Evolutionary conservation across 805 yeast genomes (phyloP), one percentile per base, ranked within the genome.

Genomic region (Cyberlindnera japonica): DNA sequence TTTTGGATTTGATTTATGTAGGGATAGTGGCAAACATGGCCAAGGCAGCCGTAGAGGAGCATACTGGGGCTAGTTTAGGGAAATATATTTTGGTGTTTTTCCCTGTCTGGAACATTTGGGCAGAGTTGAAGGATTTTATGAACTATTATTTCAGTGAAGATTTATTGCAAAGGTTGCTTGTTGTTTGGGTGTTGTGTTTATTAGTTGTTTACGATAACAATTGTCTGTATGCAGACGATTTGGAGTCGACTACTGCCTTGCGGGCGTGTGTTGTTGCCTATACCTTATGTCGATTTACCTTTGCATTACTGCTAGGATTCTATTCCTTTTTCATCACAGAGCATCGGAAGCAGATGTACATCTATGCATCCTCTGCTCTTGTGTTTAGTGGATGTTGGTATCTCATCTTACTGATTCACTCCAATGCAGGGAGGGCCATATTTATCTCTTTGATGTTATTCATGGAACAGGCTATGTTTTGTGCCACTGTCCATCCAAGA

Each of bases 21-120:
- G 85, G 83, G 3, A 73, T 80, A 34, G 75, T 77, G 21, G 75
- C 83, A 17, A 76, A 76, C 41, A 58, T 79, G 32, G 83, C 85
- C 1, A 67, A 74, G 5, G 59, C 59, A 31, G 81, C 81, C 1
- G 65, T 74, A 5, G 75, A 71, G 41, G 55, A 71, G 14, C 77
- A 79, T 22, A 57, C 67, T 15, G 80, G 80, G 27, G 54, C 53
- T 4, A 57, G 77, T 0, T 57, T 79, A 19, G 57, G 71, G 27
- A 67, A 67, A 47, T 79, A 77, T 51, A 38, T 75, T 6, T 50
- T 79, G 30, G 54, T 77, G 2, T 79, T 78, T 41, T 37, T 74
- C 15, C 83, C 83, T 0, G 70, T 78, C n/a, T 81, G 78, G 75
- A 71, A 69, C 16, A 74, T 79, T 17, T 80, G 86, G 85, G 57